Evolutionary conservation across 2,329 filamentous ascomycete species (phyloP).

Genomic region (Endothia cerciana): DNA sequence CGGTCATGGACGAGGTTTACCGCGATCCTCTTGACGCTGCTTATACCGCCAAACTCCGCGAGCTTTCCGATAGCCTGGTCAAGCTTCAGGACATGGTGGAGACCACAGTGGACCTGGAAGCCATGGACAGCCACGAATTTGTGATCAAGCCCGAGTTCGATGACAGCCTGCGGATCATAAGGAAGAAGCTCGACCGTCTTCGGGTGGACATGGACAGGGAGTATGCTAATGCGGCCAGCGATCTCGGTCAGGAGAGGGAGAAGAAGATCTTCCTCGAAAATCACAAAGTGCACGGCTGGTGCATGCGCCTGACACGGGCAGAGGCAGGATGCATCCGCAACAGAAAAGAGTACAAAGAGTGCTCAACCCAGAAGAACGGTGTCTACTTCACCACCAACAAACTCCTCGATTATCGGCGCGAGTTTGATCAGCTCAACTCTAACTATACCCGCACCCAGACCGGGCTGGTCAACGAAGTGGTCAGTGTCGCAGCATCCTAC

Average conservation of each 20-base stretch:
- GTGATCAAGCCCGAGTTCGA: slow-evolving; percentile 99
- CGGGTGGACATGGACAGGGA: slow-evolving; percentile 82
- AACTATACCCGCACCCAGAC: slow-evolving; percentile 95
- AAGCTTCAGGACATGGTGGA: slow-evolving; percentile 98
- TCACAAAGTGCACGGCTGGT: slow-evolving; percentile 94
- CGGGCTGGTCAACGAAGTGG: slow-evolving; percentile 89
- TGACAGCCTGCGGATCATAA: slow-evolving; percentile 82
- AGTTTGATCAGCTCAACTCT: slow-evolving; percentile 90
- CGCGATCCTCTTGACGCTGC: slow-evolving; percentile 82
- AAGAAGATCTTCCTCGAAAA: slow-evolving; percentile 99
- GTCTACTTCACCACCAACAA: slow-evolving; percentile 94
- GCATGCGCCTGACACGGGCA: slow-evolving; percentile 87
- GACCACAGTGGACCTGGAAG: slow-evolving; percentile 94
- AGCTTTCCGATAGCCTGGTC: slow-evolving; percentile 75
- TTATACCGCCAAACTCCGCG: slow-evolving; percentile 82
- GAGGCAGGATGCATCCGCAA: slow-evolving; percentile 94
- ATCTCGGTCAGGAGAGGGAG: slow-evolving; percentile 89
- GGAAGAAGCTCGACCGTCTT: slow-evolving; percentile 86
- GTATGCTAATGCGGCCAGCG: slow-evolving; percentile 74
- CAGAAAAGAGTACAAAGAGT: slow-evolving; percentile 88
- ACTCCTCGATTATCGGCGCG: slow-evolving; percentile 78
- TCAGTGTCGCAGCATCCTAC: slow-evolving; percentile 91
- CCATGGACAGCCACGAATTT: slow-evolving; percentile 95
- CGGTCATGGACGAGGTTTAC: slow-evolving; percentile 94
- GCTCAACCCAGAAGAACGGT: slow-evolving; percentile 97